phyloP scores from a whole-genome alignment of 805 yeast genomes.

The Lachancea sp. region DNA sequence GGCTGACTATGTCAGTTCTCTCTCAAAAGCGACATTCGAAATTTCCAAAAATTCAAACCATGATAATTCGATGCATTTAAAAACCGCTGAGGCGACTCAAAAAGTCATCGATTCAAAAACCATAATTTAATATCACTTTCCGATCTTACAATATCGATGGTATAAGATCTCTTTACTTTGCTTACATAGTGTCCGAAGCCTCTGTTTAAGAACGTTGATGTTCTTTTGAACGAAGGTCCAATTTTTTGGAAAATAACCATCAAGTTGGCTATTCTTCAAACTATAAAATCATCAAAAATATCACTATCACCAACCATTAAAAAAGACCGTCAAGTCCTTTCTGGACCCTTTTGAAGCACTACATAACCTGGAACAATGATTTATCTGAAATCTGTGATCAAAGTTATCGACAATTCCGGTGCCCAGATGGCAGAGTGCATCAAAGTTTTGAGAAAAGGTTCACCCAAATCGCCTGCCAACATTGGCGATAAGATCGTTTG shows the following conservation, averaged over 20 bases:
- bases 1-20: neutral
- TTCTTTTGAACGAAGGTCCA: neutral
- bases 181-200: neutral
- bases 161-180: no score
- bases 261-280: no score
- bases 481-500: conserved; percentile 92
- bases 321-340: conserved; percentile 22
- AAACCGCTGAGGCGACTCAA: no score
- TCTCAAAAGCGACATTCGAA: no score
- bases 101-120: no score
- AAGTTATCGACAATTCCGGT: conserved; percentile 92
- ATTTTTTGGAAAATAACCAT: neutral
- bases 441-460: conserved; percentile 78
- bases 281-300: no score
- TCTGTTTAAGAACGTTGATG: conserved; percentile 1
- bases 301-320: no score
- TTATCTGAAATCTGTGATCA: conserved; percentile 78
- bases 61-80: no score
- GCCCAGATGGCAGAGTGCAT: conserved; percentile 94
- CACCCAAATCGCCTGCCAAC: conserved; percentile 73
- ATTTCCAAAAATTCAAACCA: no score
- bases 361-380: conserved; percentile 42
- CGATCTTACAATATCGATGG: no score
- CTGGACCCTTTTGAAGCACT: no score
- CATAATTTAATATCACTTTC: no score